Evolutionary conservation across 2,329 filamentous ascomycete species (phyloP), one percentile per base, ranked within the genome.

Genomic region (Aspergillus quadricinctus): DNA sequence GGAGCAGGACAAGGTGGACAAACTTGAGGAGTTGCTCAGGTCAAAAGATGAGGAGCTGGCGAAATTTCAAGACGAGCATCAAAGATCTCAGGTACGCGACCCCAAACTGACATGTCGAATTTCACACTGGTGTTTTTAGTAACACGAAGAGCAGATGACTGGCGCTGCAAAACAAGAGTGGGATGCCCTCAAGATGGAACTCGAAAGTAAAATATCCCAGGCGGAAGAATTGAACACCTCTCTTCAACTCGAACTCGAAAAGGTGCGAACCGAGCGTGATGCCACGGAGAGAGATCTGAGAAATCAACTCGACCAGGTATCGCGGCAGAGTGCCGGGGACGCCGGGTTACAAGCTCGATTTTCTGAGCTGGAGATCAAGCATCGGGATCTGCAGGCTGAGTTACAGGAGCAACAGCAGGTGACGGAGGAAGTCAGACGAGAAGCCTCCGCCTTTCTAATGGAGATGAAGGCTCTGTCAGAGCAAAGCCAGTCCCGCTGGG

Each of bases 381-480:
- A 97, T 65, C 81, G 87, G 55, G 83, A 84, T 46, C 75, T 92
- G 23, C 84, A 88, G 61, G 72, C 75, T 37, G 82, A 88, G 29
- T 75, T 93, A 23, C 77, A 80, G 52, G 82, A 92, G 61, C 93
- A 97, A 71, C 87, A 91, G 63, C 83, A 88, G 56, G 83, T 94
- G 2, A 96, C 92, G 0, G 88, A 95, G 59, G 89, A 96, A 66
- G 94, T 97, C 31, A 86, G 90, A 25, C 84, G 83, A 54, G 90
- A 97, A 75, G 92, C 92, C 0, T 86, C 90, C 55, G 83, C 86
- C 50, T 96, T 93, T 70, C 75, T 99, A 46, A 82, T 84, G 59
- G 94, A 99, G 73, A 99, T 97, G 94, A 87, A 90, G 60, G 79
- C 84, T 48, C 81, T 97, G 49, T 95, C 92, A 4, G 83, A 91